phyloP scores from a whole-genome alignment of 1,139 yeast genomes.

The Blastobotrys apis region DNA sequence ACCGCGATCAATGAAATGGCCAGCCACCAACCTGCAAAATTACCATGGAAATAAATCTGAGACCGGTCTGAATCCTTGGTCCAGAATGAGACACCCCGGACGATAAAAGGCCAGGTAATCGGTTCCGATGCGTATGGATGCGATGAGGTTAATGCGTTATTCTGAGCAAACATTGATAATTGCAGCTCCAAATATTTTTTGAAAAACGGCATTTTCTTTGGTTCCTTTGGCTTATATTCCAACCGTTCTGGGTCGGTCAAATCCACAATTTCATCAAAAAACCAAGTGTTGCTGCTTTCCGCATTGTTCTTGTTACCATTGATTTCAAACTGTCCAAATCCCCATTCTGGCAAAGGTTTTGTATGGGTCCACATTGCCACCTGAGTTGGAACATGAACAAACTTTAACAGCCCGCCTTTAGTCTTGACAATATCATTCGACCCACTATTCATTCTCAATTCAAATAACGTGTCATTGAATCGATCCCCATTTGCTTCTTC shows the following conservation, averaged over 20 bases:
- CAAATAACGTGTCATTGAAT: slow-evolving; percentile 75
- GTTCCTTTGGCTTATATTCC: slow-evolving; percentile 46
- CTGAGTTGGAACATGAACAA: slow-evolving; percentile 78
- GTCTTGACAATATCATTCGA: slow-evolving; percentile 58
- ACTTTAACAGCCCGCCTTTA: slow-evolving; percentile 60
- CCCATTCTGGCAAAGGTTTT: slow-evolving; percentile 94
- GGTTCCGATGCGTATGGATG: slow-evolving; percentile 98
- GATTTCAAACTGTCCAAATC: slow-evolving; percentile 82
- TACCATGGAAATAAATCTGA: slow-evolving; percentile 89
- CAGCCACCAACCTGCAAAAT: slow-evolving; percentile 88
- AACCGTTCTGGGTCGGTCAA: slow-evolving; percentile 58
- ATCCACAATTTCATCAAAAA: slow-evolving; percentile 64
- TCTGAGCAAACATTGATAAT: slow-evolving; percentile 83
- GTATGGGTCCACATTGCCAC: slow-evolving; percentile 96
- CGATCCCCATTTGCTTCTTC: slow-evolving; percentile 56
- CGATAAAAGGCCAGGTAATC: slow-evolving; percentile 85
- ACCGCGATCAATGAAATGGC: slow-evolving; percentile 66
- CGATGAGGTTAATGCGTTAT: slow-evolving; percentile 76
- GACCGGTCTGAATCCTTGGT: slow-evolving; percentile 54
- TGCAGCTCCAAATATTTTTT: slow-evolving; percentile 90
- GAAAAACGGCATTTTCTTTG: slow-evolving; percentile 66
- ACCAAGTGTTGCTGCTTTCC: slow-evolving; percentile 71
- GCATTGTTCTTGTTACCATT: slow-evolving; percentile 83
- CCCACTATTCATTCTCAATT: slow-evolving; percentile 58
- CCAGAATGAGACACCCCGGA: slow-evolving; percentile 96